Conservation (phyloP, 441 rosid species). For the Raphanus hybrid region DNA sequence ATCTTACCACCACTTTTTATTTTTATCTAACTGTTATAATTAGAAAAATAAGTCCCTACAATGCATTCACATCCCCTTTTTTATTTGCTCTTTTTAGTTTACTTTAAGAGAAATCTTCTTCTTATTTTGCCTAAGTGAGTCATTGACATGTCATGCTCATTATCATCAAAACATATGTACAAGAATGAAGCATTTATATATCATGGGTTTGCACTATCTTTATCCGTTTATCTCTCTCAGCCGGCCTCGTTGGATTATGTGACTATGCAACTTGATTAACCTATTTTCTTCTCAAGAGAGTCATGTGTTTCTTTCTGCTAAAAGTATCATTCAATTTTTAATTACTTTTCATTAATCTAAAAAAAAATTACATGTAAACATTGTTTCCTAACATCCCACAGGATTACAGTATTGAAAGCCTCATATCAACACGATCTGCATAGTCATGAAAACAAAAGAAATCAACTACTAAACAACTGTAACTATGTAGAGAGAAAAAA, state of each 20-base stretch:
- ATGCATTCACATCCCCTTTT: neutral
- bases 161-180: neutral
- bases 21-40: neutral
- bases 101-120: neutral
- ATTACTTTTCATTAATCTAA: neutral
- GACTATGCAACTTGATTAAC: neutral
- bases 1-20: neutral
- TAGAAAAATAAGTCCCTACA: neutral
- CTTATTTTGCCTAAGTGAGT: neutral
- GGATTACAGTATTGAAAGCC: neutral
- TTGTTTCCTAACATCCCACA: conserved; percentile 3
- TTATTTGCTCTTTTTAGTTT: neutral
- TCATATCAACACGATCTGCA: neutral
- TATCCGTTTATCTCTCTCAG: neutral
- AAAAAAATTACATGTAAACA: neutral
- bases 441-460: neutral
- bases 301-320: neutral
- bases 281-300: neutral
- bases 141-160: neutral
- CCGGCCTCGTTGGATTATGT: neutral
- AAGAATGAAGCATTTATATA: neutral
- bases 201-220: neutral
- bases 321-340: neutral
- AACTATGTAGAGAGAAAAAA: neutral
- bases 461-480: neutral